A percentile compares a stretch with the other conserved stretches of the same genome.
These are phyloP conservation scores for Hypericum androsaemum DNA, from an alignment of 345 rosid genomes.

Conservation along the genomic window DNA sequence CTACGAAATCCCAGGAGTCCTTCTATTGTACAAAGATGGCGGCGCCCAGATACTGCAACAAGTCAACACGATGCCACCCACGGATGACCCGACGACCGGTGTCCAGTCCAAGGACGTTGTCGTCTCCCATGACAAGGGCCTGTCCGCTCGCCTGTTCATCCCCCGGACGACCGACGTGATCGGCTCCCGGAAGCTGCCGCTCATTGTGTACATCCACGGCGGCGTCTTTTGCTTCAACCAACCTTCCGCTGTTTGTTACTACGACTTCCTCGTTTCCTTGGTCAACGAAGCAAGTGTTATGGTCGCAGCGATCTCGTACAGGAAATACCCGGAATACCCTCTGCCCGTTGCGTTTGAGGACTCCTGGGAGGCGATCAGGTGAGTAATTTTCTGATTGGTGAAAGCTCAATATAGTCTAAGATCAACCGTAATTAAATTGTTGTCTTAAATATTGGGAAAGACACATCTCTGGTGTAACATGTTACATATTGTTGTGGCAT, in stretches of 20 bases:
- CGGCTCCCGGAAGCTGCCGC: background rate
- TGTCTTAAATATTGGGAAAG: too few relatives aligned
- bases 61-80: background rate
- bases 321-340: slow-evolving; percentile 1
- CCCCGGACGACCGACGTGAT: background rate
- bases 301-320: slow-evolving; percentile 27
- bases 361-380: too few relatives aligned
- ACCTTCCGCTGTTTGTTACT: slow-evolving; percentile 17
- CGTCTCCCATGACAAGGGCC: background rate
- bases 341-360: too few relatives aligned
- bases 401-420: too few relatives aligned
- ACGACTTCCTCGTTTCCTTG: slow-evolving; percentile 13
- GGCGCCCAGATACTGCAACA: too few relatives aligned
- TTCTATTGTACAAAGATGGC: too few relatives aligned
- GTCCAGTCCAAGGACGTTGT: slow-evolving; percentile 1
- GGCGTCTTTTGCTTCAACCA: slow-evolving; percentile 12
- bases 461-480: too few relatives aligned
- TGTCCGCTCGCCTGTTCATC: slow-evolving; percentile 1
- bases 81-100: background rate
- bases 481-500: too few relatives aligned
- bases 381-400: too few relatives aligned
- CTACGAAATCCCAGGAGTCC: too few relatives aligned
- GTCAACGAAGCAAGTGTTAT: slow-evolving; percentile 20
- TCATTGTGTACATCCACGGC: slow-evolving; percentile 3
- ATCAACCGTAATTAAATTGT: too few relatives aligned